Percentiles rank a stretch among this genome's conserved stretches.
These are phyloP conservation scores for Solanum habrochaites DNA, from an alignment of 257 asterid genomes.

Conservation along the genomic window DNA sequence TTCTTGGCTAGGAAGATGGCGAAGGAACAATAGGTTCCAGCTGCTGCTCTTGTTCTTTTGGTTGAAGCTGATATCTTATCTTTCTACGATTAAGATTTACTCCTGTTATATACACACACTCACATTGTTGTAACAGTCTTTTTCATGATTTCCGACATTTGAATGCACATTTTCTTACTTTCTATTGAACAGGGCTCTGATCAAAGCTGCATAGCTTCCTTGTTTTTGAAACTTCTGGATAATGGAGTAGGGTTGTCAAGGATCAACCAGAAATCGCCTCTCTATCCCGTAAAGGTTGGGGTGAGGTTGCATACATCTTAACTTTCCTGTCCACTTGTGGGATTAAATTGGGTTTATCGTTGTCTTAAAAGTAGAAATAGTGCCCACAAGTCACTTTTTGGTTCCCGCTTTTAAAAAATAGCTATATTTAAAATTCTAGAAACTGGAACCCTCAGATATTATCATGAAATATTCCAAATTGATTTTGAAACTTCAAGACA, in stretches of 20 bases:
- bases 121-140: not conserved
- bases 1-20: slow-evolving; percentile 73
- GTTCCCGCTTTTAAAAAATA: not conserved
- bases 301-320: not conserved
- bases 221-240: not conserved
- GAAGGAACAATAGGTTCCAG: slow-evolving; percentile 19
- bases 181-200: not conserved
- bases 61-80: not conserved
- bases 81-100: not conserved
- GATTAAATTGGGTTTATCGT: not conserved
- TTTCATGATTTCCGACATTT: not conserved
- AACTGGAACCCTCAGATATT: not conserved
- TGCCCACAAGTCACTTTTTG: not conserved
- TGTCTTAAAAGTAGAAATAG: not conserved
- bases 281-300: not conserved
- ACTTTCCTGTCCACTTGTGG: not conserved
- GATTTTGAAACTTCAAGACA: not conserved
- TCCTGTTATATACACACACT: not conserved
- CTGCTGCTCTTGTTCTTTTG: not conserved
- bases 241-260: not conserved
- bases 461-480: not conserved
- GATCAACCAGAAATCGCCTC: not conserved
- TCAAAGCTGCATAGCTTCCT: not conserved
- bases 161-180: not conserved
- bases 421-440: not conserved